A percentile compares a stretch with the other conserved stretches of the same genome.
Evolutionary conservation across 768 basidiomycete genomes (phyloP).

Genomic region (button mushroom (Agaricus bisporus)): DNA sequence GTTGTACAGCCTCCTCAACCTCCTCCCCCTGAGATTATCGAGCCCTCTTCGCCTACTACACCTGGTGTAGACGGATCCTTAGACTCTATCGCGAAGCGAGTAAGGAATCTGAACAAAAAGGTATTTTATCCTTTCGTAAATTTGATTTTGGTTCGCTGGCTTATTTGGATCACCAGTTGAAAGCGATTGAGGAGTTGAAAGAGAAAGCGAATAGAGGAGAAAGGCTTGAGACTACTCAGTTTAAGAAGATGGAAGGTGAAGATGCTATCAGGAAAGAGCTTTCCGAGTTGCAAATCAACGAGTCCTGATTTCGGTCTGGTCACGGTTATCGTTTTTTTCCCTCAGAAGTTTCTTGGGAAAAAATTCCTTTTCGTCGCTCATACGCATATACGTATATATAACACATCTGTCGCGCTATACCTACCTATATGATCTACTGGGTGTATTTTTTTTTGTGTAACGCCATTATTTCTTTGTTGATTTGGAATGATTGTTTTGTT

Average conservation of each 20-base stretch:
- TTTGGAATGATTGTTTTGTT: too few relatives aligned
- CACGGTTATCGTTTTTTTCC: too few relatives aligned
- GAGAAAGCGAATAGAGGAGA: slow-evolving; percentile 87
- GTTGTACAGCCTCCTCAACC: slow-evolving; percentile 19
- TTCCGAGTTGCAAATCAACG: slow-evolving; percentile 24
- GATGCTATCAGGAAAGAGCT: slow-evolving; percentile 81
- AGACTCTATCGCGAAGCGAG: slow-evolving; percentile 87
- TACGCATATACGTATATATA: too few relatives aligned
- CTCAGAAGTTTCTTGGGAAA: too few relatives aligned
- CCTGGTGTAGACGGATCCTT: slow-evolving; percentile 51
- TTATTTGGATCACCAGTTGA: slow-evolving; percentile 49
- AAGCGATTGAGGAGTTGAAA: slow-evolving; percentile 98
- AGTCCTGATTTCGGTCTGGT: background rate
- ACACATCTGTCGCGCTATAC: too few relatives aligned
- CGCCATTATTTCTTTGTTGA: too few relatives aligned
- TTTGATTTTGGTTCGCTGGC: background rate
- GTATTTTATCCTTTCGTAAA: slow-evolving; percentile 31
- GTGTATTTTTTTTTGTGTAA: too few relatives aligned
- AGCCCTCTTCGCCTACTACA: slow-evolving; percentile 39
- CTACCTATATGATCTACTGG: too few relatives aligned
- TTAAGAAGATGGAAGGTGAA: slow-evolving; percentile 96
- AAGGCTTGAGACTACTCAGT: slow-evolving; percentile 87
- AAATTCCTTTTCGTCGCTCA: too few relatives aligned
- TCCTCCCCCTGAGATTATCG: slow-evolving; percentile 18
- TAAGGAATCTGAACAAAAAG: slow-evolving; percentile 94